phyloP scores from a whole-genome alignment of 805 yeast genomes.

The Candida vartiovaarae region DNA sequence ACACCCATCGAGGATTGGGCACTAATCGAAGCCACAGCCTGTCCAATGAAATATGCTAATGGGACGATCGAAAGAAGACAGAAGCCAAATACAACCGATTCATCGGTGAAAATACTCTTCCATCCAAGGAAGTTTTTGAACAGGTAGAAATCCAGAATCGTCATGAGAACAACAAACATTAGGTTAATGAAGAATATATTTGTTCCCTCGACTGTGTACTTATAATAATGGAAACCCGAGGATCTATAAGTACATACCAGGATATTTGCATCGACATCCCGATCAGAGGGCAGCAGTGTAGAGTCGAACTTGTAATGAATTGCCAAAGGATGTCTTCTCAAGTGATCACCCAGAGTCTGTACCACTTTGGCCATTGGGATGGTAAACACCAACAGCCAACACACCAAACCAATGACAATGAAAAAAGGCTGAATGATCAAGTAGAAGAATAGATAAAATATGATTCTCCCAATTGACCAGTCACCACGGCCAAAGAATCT shows the following conservation, averaged over 20 bases:
- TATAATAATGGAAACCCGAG: slow-evolving; percentile 88
- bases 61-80: slow-evolving; percentile 86
- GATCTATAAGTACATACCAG: slow-evolving; percentile 88
- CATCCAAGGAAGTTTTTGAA: slow-evolving; percentile 41
- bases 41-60: slow-evolving; percentile 94
- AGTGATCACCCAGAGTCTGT: slow-evolving; percentile 59
- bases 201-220: slow-evolving; percentile 94
- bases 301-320: slow-evolving; percentile 61
- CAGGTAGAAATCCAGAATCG: slow-evolving; percentile 69
- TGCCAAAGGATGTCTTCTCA: slow-evolving; percentile 87
- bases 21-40: slow-evolving; percentile 97
- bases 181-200: slow-evolving; percentile 87
- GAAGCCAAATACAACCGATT: slow-evolving; percentile 60
- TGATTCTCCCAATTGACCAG: slow-evolving; percentile 80
- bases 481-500: slow-evolving; percentile 87
- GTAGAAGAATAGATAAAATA: slow-evolving; percentile 69
- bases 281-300: slow-evolving; percentile 17
- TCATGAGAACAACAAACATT: slow-evolving; percentile 70
- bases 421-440: slow-evolving; percentile 62
- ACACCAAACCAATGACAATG: slow-evolving; percentile 42
- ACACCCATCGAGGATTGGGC: slow-evolving; percentile 99
- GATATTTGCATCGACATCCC: slow-evolving; percentile 40
- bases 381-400: slow-evolving; percentile 83
- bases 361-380: slow-evolving; percentile 90
- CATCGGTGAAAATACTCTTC: slow-evolving; percentile 36